A percentile compares a stretch with the other conserved stretches of the same genome.
Conservation (phyloP, 768 basidiomycete species). For the Gymnopilus dilepis region DNA sequence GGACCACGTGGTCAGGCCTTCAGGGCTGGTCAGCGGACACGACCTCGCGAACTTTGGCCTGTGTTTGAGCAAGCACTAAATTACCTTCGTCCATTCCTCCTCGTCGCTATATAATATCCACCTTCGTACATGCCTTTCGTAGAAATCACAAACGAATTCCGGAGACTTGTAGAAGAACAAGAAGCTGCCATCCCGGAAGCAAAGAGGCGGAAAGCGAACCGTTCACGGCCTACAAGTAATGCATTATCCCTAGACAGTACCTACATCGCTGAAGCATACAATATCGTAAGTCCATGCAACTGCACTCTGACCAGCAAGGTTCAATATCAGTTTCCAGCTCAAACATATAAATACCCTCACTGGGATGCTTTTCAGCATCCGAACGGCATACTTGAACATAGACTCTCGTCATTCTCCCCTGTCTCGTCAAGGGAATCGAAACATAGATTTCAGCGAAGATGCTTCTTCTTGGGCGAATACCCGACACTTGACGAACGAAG, state of each 20-base stretch:
- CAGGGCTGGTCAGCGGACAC: no score
- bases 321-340: no score
- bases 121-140: slow-evolving; percentile 54
- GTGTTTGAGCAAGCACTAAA: no score
- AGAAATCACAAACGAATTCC: slow-evolving; percentile 70
- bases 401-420: slow-evolving; percentile 61
- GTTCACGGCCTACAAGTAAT: slow-evolving; percentile 40
- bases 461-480: slow-evolving; percentile 65
- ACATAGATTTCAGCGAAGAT: slow-evolving; percentile 56
- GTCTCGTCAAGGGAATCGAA: slow-evolving; percentile 55
- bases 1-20: slow-evolving; percentile 29
- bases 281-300: slow-evolving; percentile 61
- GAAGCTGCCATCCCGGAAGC: slow-evolving; percentile 44
- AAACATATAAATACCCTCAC: slow-evolving; percentile 74
- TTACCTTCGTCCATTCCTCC: no score
- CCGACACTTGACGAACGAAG: slow-evolving; percentile 81
- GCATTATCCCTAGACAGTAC: slow-evolving; percentile 57
- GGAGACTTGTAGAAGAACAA: slow-evolving; percentile 53
- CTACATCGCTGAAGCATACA: slow-evolving; percentile 78
- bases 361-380: slow-evolving; percentile 74
- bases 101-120: slow-evolving; percentile 5
- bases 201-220: slow-evolving; percentile 56
- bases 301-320: no score
- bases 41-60: no score
- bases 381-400: slow-evolving; percentile 87